phyloP scores from a whole-genome alignment of 176 grass and related monocot genomes.

The Zea luxurians region DNA sequence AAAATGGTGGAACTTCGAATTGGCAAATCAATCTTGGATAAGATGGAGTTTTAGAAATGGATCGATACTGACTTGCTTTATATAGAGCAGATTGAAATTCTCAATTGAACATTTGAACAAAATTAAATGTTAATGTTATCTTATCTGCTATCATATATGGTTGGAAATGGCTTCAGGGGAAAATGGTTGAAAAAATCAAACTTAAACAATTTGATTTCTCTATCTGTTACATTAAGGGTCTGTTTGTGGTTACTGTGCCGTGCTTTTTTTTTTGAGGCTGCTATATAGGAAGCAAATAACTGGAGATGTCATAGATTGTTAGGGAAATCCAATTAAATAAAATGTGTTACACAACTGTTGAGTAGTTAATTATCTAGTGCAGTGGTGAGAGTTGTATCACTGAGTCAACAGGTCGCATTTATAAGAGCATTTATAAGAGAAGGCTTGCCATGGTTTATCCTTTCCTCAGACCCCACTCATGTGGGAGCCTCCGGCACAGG shows the following conservation, averaged over 20 bases:
- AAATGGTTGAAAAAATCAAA: neutral
- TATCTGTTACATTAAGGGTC: neutral
- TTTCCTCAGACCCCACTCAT: too few species aligned
- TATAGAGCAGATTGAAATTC: neutral
- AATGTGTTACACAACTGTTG: neutral
- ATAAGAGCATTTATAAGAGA: too few species aligned
- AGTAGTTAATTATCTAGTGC: neutral
- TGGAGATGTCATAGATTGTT: neutral
- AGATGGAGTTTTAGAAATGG: neutral
- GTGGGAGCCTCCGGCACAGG: too few species aligned
- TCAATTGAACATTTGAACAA: neutral
- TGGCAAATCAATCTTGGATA: neutral
- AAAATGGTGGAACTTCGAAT: neutral
- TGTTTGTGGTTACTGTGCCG: neutral
- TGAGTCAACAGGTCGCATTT: too few species aligned
- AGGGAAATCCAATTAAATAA: neutral
- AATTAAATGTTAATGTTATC: neutral
- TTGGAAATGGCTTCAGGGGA: neutral
- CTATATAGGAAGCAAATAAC: neutral
- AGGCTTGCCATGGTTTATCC: too few species aligned
- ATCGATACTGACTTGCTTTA: neutral
- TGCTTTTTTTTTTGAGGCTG: neutral
- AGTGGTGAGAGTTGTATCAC: too few species aligned
- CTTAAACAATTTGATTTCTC: conserved; percentile 8
- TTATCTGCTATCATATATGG: neutral